Percentiles rank a stretch among this genome's conserved stretches.
Evolutionary conservation across 768 basidiomycete species (phyloP).

Genomic region (Crassisporium funariophilum): DNA sequence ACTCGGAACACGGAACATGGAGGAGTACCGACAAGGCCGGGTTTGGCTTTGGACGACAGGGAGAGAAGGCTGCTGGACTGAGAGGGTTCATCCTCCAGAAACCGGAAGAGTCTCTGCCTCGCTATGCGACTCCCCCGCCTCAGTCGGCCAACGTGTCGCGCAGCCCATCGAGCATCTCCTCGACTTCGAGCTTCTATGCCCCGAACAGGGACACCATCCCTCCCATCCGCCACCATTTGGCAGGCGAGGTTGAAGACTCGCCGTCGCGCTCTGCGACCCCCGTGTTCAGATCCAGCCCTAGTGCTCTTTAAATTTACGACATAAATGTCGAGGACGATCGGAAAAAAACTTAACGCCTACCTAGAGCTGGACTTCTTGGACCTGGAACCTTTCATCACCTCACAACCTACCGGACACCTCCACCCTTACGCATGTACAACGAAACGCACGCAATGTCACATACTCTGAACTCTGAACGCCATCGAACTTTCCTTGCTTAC

Average conservation of each 20-base stretch:
- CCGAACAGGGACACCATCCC: background rate
- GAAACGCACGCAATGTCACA: too few species aligned
- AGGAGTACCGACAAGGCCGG: conserved; percentile 43
- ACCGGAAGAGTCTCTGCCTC: conserved; percentile 63
- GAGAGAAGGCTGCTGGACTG: conserved; percentile 69
- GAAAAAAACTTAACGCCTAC: background rate
- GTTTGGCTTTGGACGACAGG: conserved; percentile 80
- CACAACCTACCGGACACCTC: background rate
- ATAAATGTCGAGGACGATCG: background rate
- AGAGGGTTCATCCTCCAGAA: conserved; percentile 65
- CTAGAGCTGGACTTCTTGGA: background rate
- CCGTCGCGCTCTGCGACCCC: too few species aligned
- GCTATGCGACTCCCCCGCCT: conserved; percentile 35
- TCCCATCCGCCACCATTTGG: background rate
- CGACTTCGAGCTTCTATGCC: background rate
- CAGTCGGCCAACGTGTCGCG: background rate
- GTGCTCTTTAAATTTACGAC: background rate
- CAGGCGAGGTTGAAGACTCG: background rate
- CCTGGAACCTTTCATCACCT: background rate
- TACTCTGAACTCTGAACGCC: too few species aligned
- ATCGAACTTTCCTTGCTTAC: too few species aligned
- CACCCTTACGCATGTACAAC: too few species aligned
- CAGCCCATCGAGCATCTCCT: background rate
- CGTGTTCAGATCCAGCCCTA: background rate
- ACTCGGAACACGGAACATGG: conserved; percentile 4